Evolutionary conservation across 192 early-diverging fungal species (phyloP).

Genomic region (Podila minutissima): DNA sequence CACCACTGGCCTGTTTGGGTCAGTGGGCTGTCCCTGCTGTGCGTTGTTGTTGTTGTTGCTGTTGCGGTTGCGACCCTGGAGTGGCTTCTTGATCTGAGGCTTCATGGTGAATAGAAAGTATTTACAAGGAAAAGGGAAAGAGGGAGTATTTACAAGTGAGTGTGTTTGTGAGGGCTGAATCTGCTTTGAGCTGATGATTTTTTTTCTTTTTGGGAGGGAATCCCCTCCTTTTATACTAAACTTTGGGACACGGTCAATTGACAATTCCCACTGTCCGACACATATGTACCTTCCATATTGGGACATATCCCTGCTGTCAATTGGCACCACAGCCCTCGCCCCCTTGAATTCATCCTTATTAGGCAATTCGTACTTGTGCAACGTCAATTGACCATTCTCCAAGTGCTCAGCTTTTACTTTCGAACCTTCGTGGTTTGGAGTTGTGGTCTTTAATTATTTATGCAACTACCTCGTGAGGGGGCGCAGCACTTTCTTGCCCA

Average conservation of each 20-base stretch:
- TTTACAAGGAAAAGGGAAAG: background rate
- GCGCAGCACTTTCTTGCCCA: background rate
- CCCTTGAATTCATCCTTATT: too few relatives aligned
- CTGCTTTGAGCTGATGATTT: background rate
- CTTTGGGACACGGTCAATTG: background rate
- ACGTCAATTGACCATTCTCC: too few relatives aligned
- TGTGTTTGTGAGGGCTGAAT: background rate
- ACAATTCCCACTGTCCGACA: background rate
- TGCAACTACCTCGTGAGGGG: background rate
- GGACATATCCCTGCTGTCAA: background rate
- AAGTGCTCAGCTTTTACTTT: slow-evolving; percentile 16
- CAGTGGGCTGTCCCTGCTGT: background rate
- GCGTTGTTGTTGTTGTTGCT: slow-evolving; percentile 1
- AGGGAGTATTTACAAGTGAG: background rate
- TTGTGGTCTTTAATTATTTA: background rate
- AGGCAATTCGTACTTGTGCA: too few relatives aligned
- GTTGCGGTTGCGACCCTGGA: slow-evolving; percentile 38
- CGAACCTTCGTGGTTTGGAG: slow-evolving; percentile 23
- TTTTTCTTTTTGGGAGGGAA: background rate
- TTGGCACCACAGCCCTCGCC: too few relatives aligned
- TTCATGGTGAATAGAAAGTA: slow-evolving; percentile 17
- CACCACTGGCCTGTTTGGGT: slow-evolving; percentile 10
- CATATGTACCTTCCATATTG: background rate
- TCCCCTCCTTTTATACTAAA: background rate
- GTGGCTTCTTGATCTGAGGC: slow-evolving; percentile 43